phyloP scores from a whole-genome alignment of 2,329 filamentous ascomycete species.

The Claviceps capensis region DNA sequence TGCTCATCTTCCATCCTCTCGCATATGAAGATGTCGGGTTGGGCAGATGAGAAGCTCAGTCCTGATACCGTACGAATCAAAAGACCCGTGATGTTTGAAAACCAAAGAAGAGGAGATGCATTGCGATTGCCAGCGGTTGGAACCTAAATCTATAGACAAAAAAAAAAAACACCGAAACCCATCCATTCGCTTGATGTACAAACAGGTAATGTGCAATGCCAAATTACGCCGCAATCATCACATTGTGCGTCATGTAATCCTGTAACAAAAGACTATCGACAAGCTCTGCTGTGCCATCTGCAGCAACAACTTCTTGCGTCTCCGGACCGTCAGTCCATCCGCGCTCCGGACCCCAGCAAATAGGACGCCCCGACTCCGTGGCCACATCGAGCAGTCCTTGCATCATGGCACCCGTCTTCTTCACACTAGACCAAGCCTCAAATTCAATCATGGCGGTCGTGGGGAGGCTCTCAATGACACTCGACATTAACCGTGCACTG shows the following conservation, averaged over 20 bases:
- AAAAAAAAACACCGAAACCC: not conserved
- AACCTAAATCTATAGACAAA: not conserved
- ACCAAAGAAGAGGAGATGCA: not conserved
- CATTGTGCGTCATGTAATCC: constrained; percentile 8
- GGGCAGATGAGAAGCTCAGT: not conserved
- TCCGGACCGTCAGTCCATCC: constrained; percentile 48
- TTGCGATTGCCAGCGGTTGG: not conserved
- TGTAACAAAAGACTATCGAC: constrained; percentile 6
- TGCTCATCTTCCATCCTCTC: too few relatives aligned
- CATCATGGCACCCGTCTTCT: constrained; percentile 52
- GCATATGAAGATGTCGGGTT: not conserved
- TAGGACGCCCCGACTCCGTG: constrained; percentile 30
- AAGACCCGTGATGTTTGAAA: not conserved
- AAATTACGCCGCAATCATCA: constrained; percentile 9
- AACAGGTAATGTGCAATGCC: too few relatives aligned
- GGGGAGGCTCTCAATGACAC: constrained; percentile 43
- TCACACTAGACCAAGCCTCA: constrained; percentile 54
- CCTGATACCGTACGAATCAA: not conserved
- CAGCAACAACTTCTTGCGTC: constrained; percentile 4
- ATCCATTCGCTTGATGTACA: not conserved
- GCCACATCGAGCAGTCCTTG: constrained; percentile 41
- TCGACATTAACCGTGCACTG: constrained; percentile 40
- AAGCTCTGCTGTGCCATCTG: constrained; percentile 2
- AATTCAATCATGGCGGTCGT: constrained; percentile 48
- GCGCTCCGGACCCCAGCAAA: constrained; percentile 55